Conservation (phyloP, 495 filamentous ascomycete genomes). For the Oleoguttula mirabilis region DNA sequence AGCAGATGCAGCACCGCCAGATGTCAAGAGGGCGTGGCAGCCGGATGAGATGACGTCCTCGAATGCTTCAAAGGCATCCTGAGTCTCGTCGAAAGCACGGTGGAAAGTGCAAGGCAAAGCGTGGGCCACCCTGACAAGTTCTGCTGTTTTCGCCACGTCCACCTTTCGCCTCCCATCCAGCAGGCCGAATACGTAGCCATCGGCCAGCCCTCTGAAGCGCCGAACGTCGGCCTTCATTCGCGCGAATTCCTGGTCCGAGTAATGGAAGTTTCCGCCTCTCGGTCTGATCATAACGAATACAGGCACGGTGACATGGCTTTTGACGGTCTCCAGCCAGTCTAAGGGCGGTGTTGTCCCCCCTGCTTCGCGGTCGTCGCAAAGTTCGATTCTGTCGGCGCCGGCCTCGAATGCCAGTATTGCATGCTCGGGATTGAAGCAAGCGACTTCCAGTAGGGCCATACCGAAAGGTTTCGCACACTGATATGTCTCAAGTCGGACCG, state of each 20-base stretch:
- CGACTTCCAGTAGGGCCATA: slow-evolving; percentile 34
- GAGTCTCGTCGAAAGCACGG: slow-evolving; percentile 39
- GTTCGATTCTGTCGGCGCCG: slow-evolving; percentile 40
- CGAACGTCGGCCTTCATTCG: slow-evolving; percentile 33
- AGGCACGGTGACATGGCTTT: slow-evolving; percentile 27
- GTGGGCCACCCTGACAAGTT: slow-evolving; percentile 32
- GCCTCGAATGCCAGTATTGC: slow-evolving; percentile 32
- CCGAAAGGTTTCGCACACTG: not conserved
- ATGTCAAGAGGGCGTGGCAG: slow-evolving; percentile 38
- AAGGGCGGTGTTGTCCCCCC: slow-evolving; percentile 24
- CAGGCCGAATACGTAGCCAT: slow-evolving; percentile 43
- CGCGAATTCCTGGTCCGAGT: slow-evolving; percentile 30
- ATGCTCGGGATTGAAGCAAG: slow-evolving; percentile 37
- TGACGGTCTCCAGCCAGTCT: slow-evolving; percentile 11
- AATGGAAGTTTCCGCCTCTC: slow-evolving; percentile 33
- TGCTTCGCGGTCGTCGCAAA: slow-evolving; percentile 27
- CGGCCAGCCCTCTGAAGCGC: slow-evolving; percentile 26
- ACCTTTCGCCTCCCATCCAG: slow-evolving; percentile 24
- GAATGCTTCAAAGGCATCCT: slow-evolving; percentile 25
- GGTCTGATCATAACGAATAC: slow-evolving; percentile 43
- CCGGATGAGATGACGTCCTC: slow-evolving; percentile 32
- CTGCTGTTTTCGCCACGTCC: slow-evolving; percentile 29
- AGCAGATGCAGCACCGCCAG: slow-evolving; percentile 31
- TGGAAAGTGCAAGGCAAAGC: slow-evolving; percentile 42
- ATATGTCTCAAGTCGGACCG: not conserved